A percentile compares a stretch with the other conserved stretches of the same genome.
phyloP scores from a whole-genome alignment of 352 stramenopile genomes.

The Pythium vanterpoolii region DNA sequence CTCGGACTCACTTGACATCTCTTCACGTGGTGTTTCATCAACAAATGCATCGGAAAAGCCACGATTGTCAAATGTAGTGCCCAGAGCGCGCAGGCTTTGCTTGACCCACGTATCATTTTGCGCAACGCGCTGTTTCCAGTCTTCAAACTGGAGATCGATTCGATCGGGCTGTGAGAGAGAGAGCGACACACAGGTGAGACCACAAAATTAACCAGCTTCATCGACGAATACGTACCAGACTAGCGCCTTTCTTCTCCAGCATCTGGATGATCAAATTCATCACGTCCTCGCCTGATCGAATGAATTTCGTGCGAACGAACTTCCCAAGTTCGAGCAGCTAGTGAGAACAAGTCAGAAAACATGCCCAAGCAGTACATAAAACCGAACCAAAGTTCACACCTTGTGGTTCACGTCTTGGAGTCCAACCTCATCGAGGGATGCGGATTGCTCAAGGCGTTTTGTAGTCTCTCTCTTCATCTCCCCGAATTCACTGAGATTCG shows the following conservation, averaged over 20 bases:
- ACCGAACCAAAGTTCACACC: background rate
- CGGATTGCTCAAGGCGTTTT: conserved; percentile 23
- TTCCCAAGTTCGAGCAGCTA: conserved; percentile 11
- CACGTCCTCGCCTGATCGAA: conserved; percentile 65
- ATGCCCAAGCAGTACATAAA: background rate
- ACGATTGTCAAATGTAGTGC: conserved; percentile 29
- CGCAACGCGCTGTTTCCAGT: conserved; percentile 42
- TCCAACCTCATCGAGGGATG: conserved; percentile 22
- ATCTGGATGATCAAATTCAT: conserved; percentile 63
- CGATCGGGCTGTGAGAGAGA: conserved; percentile 22
- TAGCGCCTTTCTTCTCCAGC: conserved; percentile 34
- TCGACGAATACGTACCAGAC: conserved; percentile 31
- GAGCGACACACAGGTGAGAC: background rate
- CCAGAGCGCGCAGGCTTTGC: conserved; percentile 26
- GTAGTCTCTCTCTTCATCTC: conserved; percentile 24
- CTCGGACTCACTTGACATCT: conserved; percentile 8
- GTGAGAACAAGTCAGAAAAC: background rate
- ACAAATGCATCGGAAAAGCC: conserved; percentile 12
- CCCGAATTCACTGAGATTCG: conserved; percentile 44
- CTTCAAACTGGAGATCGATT: conserved; percentile 35
- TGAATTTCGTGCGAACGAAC: conserved; percentile 48
- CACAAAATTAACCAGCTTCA: background rate
- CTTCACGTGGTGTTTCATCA: background rate
- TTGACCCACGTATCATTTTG: conserved; percentile 58
- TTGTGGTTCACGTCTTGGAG: conserved; percentile 26